phyloP scores from a whole-genome alignment of 1,284 basidiomycete genomes.

The Xerocomus minutiporus region DNA sequence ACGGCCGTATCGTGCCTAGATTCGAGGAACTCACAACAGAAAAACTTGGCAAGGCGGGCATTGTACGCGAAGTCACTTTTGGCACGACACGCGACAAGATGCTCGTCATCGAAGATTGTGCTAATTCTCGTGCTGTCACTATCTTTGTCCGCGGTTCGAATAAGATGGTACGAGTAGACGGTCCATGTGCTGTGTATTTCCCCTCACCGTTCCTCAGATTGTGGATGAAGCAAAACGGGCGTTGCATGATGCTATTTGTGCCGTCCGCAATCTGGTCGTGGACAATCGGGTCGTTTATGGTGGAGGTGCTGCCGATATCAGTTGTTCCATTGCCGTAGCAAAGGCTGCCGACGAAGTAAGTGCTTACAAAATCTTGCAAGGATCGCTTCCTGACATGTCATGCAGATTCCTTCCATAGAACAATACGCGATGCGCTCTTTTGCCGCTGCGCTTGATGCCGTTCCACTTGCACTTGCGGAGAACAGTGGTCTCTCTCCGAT shows the following conservation, averaged over 20 bases:
- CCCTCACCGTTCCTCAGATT: conserved; percentile 52
- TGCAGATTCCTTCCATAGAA: conserved; percentile 89
- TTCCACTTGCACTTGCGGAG: conserved; percentile 94
- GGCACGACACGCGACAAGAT: conserved; percentile 98
- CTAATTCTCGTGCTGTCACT: conserved; percentile 94
- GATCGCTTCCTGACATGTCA: neutral
- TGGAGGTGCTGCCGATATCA: conserved; percentile 96
- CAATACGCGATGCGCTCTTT: conserved; percentile 99
- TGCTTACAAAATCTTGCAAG: conserved; percentile 3
- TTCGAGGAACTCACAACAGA: conserved; percentile 92
- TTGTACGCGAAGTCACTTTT: conserved; percentile 92
- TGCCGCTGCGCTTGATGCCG: conserved; percentile 86
- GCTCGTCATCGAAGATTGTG: conserved; percentile 98
- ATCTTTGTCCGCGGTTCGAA: conserved; percentile 97
- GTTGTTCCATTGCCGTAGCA: conserved; percentile 87
- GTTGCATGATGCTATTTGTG: conserved; percentile 96
- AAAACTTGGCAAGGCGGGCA: conserved; percentile 90
- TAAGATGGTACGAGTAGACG: conserved; percentile 77
- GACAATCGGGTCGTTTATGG: conserved; percentile 98
- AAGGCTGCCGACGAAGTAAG: conserved; percentile 89
- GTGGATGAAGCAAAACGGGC: conserved; percentile 98
- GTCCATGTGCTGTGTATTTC: neutral
- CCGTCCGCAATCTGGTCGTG: conserved; percentile 90
- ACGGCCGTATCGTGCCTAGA: conserved; percentile 95
- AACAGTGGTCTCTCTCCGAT: conserved; percentile 97